These are phyloP conservation scores for Knufia fluminis DNA, from an alignment of 2,329 filamentous ascomycete genomes.

Conservation along the genomic window DNA sequence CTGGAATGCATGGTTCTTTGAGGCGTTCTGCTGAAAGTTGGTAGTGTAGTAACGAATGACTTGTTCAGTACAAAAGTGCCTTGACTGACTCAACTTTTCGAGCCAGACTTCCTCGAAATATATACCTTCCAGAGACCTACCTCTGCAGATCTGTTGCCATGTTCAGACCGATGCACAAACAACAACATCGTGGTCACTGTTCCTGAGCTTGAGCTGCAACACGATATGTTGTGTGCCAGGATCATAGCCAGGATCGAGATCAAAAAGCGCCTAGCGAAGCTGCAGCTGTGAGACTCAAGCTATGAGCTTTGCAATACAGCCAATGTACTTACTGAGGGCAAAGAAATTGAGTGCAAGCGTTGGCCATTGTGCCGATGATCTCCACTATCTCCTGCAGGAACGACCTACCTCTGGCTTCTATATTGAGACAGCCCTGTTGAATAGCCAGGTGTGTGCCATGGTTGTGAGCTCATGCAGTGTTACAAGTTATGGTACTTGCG, in stretches of 20 bases:
- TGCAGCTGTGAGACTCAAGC: not conserved
- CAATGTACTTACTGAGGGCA: not conserved
- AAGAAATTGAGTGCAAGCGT: not conserved
- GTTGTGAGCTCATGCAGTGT: not conserved
- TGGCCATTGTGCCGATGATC: not conserved
- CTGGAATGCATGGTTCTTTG: slow-evolving; percentile 1
- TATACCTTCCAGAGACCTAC: not conserved
- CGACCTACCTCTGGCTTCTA: not conserved
- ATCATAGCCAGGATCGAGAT: not conserved
- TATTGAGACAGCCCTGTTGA: not conserved
- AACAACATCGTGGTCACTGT: not conserved
- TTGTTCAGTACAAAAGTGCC: slow-evolving; percentile 3
- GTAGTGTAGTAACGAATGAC: slow-evolving; percentile 1
- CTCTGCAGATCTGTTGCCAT: not conserved
- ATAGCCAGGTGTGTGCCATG: not conserved
- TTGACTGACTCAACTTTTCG: not conserved
- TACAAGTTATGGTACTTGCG: slow-evolving; percentile 2
- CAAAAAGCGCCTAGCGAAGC: not conserved
- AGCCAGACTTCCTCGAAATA: not conserved
- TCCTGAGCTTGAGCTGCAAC: slow-evolving; percentile 8
- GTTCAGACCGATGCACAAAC: not conserved
- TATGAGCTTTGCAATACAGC: slow-evolving; percentile 3
- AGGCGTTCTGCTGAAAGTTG: not conserved
- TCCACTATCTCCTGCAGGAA: not conserved
- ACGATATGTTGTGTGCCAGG: slow-evolving; percentile 7